A percentile compares a stretch with the other conserved stretches of the same genome.
These are phyloP conservation scores for Mortierella sp. DNA, from an alignment of 371 early-diverging fungal species.

Conservation along the genomic window DNA sequence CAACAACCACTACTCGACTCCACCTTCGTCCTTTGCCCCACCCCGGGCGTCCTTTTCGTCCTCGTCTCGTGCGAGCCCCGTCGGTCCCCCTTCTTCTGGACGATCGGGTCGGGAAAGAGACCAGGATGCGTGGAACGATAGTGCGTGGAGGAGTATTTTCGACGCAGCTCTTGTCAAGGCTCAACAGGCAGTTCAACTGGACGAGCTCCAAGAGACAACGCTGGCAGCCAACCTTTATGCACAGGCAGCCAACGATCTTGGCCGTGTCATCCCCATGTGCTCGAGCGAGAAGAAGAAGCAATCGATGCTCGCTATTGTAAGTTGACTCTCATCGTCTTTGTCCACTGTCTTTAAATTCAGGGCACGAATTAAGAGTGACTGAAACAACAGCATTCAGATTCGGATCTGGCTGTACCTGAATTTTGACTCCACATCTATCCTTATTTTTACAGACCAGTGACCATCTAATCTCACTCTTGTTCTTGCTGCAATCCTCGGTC, in stretches of 20 bases:
- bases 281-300: conserved; percentile 57
- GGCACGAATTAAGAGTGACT: background rate
- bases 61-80: conserved; percentile 32
- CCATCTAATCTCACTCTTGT: background rate
- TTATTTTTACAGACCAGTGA: background rate
- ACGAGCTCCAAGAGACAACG: conserved; percentile 47
- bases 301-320: conserved; percentile 57
- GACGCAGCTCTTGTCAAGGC: conserved; percentile 56
- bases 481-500: background rate
- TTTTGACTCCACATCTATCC: background rate
- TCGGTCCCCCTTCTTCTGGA: conserved; percentile 5
- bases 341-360: background rate
- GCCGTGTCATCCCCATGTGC: conserved; percentile 57
- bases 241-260: conserved; percentile 57
- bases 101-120: conserved; percentile 33
- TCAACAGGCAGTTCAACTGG: conserved; percentile 56
- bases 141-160: conserved; percentile 49
- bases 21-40: conserved; percentile 20
- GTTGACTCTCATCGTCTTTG: conserved; percentile 1
- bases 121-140: conserved; percentile 32
- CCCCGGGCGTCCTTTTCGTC: conserved; percentile 43
- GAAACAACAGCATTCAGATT: conserved; percentile 11
- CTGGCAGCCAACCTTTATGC: conserved; percentile 55
- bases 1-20: conserved; percentile 13
- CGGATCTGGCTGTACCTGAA: background rate